Conservation (phyloP, 1,284 basidiomycete genomes). For the Ustilago bromivora region DNA sequence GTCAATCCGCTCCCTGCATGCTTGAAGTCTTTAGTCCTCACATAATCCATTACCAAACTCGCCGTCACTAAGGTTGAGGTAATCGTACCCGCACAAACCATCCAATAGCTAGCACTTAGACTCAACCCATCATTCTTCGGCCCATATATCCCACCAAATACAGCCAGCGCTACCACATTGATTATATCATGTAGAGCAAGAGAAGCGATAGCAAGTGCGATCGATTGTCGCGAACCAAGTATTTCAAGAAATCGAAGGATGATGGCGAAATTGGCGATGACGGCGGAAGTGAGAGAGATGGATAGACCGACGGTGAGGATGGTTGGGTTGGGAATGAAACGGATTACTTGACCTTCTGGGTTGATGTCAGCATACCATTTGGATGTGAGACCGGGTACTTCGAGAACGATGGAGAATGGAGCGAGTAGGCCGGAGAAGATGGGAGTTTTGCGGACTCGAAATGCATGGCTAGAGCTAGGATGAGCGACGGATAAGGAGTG, state of each 20-base stretch:
- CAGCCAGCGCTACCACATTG: constrained; percentile 76
- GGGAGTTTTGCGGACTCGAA: constrained; percentile 55
- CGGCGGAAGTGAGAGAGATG: constrained; percentile 78
- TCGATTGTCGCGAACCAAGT: constrained; percentile 71
- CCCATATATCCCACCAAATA: constrained; percentile 77
- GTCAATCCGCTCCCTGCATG: constrained; percentile 80
- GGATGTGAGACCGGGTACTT: constrained; percentile 68
- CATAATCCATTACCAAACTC: constrained; percentile 76
- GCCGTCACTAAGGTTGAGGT: constrained; percentile 78
- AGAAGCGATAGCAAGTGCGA: constrained; percentile 76
- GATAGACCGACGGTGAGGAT: constrained; percentile 76
- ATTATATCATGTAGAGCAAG: constrained; percentile 77
- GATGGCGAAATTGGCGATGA: constrained; percentile 79
- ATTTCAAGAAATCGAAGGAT: constrained; percentile 78
- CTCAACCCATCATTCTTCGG: constrained; percentile 75
- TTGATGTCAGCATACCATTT: constrained; percentile 59
- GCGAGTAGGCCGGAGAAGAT: constrained; percentile 76
- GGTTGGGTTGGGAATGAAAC: constrained; percentile 67
- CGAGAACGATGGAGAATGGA: constrained; percentile 82
- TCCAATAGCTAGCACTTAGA: constrained; percentile 76
- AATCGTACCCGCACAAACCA: constrained; percentile 81
- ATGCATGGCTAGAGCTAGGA: constrained; percentile 8
- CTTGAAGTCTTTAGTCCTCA: constrained; percentile 76
- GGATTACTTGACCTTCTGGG: constrained; percentile 24
- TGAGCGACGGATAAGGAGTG: neutral